Evolutionary conservation across 768 basidiomycete species (phyloP).

Genomic region (Lentinula lateritia): DNA sequence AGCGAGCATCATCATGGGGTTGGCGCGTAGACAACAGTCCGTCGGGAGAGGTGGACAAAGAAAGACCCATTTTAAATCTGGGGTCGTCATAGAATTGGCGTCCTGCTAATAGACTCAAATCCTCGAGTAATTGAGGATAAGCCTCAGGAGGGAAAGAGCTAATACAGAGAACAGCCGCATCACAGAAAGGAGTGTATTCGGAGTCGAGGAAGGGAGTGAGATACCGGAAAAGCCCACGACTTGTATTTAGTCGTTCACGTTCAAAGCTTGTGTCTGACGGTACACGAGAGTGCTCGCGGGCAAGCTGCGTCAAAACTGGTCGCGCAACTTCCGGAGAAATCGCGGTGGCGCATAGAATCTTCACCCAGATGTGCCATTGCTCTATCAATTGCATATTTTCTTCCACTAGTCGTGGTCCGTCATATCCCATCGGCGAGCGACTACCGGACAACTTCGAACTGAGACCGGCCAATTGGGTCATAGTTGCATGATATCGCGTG

Average conservation of each 20-base stretch:
- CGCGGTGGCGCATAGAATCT: constrained; percentile 80
- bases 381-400: constrained; percentile 49
- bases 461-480: constrained; percentile 71
- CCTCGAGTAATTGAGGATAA: constrained; percentile 80
- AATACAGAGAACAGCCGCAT: constrained; percentile 83
- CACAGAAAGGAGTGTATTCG: constrained; percentile 77
- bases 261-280: constrained; percentile 64
- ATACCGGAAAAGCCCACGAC: constrained; percentile 78
- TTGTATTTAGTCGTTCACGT: constrained; percentile 76
- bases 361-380: constrained; percentile 84
- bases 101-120: constrained; percentile 72
- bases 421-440: constrained; percentile 23
- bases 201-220: constrained; percentile 85
- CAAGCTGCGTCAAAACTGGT: constrained; percentile 45
- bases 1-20: constrained; percentile 55
- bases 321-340: constrained; percentile 55
- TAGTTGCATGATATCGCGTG: constrained; percentile 63
- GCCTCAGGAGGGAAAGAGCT: constrained; percentile 76
- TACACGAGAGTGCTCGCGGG: constrained; percentile 63
- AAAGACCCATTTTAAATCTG: constrained; percentile 35
- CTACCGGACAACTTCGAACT: constrained; percentile 48
- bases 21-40: constrained; percentile 45
- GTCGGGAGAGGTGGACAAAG: constrained; percentile 26
- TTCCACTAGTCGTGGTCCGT: background rate
- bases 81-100: constrained; percentile 82